Evolutionary conservation across 192 early-diverging fungal genomes (phyloP).

Genomic region (Backusella westeae): DNA sequence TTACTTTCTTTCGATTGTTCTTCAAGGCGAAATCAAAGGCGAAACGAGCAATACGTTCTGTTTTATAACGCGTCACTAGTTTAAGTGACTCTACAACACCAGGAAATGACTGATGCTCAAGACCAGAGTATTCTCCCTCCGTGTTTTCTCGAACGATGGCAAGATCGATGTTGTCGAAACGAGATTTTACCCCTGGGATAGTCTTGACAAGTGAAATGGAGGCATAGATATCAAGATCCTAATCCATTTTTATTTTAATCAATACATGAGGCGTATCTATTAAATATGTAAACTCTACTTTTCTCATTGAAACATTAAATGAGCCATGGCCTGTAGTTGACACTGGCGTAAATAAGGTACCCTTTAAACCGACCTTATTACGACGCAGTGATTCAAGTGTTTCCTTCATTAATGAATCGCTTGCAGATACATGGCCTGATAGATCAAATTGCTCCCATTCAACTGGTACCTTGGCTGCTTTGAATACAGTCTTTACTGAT

Average conservation of each 20-base stretch:
- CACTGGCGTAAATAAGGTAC: conserved; percentile 87
- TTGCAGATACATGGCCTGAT: conserved; percentile 80
- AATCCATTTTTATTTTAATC: neutral
- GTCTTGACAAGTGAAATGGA: conserved; percentile 90
- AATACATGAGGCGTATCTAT: neutral
- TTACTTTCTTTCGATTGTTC: conserved; percentile 97
- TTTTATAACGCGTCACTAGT: conserved; percentile 93
- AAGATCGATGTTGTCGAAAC: conserved; percentile 93
- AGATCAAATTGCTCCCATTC: conserved; percentile 98
- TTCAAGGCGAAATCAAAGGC: conserved; percentile 99
- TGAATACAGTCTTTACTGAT: conserved; percentile 92
- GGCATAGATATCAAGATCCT: conserved; percentile 97
- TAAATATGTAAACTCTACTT: conserved; percentile 21
- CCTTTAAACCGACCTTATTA: conserved; percentile 98
- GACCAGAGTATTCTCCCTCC: conserved; percentile 98
- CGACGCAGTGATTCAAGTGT: conserved; percentile 86
- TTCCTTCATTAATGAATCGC: conserved; percentile 81
- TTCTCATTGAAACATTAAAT: conserved; percentile 95
- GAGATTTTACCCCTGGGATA: conserved; percentile 81
- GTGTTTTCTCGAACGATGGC: conserved; percentile 99
- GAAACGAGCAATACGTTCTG: conserved; percentile 97
- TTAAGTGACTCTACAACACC: conserved; percentile 99
- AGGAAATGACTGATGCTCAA: conserved; percentile 96
- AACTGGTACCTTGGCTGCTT: conserved; percentile 90
- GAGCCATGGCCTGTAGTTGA: conserved; percentile 82